A percentile compares a stretch with the other conserved stretches of the same genome.
Conservation (phyloP, 192 early-diverging fungal genomes). For the Gryganskiella cystojenkinii region DNA sequence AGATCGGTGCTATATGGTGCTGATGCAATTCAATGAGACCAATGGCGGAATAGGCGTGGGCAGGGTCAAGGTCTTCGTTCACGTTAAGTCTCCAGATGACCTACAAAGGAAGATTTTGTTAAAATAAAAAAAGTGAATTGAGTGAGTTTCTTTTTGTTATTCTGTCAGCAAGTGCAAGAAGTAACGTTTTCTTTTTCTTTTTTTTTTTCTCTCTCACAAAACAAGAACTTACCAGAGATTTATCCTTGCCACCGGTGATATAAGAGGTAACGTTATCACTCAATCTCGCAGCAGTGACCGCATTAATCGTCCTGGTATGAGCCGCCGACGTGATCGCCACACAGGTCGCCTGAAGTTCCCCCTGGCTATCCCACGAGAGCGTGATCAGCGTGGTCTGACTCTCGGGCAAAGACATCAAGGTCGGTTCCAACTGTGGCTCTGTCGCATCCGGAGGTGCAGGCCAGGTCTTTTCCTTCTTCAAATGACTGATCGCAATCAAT, state of each 20-base stretch:
- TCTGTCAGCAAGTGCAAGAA: too few relatives aligned
- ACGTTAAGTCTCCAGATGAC: slow-evolving; percentile 27
- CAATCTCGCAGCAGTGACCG: slow-evolving; percentile 14
- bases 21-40: slow-evolving; percentile 10
- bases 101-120: slow-evolving; percentile 4
- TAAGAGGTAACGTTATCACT: slow-evolving; percentile 21
- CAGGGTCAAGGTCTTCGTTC: not conserved
- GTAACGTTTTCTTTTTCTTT: too few relatives aligned
- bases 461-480: slow-evolving; percentile 10
- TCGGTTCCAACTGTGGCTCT: not conserved
- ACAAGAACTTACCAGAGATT: slow-evolving; percentile 21
- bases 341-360: slow-evolving; percentile 1
- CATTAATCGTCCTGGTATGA: slow-evolving; percentile 10
- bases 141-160: too few relatives aligned
- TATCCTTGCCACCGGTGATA: slow-evolving; percentile 30
- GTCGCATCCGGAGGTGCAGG: not conserved
- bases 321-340: slow-evolving; percentile 11
- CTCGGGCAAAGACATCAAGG: slow-evolving; percentile 11
- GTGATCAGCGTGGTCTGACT: slow-evolving; percentile 27
- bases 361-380: slow-evolving; percentile 10
- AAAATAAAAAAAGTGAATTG: not conserved
- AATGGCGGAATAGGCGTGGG: not conserved
- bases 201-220: too few relatives aligned
- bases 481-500: slow-evolving; percentile 32
- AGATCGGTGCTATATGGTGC: slow-evolving; percentile 7